Evolutionary conservation across 1,284 basidiomycete species (phyloP).

Genomic region (Puccinia horiana): DNA sequence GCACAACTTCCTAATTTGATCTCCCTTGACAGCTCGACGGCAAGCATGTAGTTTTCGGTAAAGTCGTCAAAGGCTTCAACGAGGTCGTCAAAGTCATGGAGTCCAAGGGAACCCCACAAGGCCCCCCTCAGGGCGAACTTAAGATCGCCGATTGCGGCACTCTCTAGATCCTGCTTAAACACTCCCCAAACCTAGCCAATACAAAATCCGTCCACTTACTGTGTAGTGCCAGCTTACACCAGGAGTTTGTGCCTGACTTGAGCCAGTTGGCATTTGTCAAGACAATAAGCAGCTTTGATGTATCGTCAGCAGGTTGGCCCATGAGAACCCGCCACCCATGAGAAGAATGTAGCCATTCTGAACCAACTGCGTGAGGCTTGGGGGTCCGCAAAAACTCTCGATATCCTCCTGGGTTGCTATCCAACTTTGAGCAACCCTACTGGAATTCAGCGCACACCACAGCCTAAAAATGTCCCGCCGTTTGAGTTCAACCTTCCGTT

Average conservation of each 20-base stretch:
- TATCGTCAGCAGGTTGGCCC: no score
- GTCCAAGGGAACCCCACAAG: constrained; percentile 54
- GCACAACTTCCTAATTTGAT: not conserved
- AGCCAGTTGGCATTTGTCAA: not conserved
- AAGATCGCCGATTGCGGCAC: constrained; percentile 57
- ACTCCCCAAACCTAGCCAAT: not conserved
- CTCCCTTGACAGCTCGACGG: constrained; percentile 51
- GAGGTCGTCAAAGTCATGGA: constrained; percentile 57
- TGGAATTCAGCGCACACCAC: no score
- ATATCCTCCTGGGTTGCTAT: no score
- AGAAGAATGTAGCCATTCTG: no score
- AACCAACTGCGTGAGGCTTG: no score
- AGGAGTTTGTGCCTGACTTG: not conserved
- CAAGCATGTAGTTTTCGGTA: constrained; percentile 57
- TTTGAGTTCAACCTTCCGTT: no score
- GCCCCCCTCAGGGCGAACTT: constrained; percentile 56
- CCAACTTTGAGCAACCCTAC: no score
- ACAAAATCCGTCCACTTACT: not conserved
- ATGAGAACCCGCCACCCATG: no score
- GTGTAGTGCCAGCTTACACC: not conserved
- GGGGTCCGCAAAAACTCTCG: no score
- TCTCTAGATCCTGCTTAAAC: constrained; percentile 48
- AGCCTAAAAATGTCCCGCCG: no score
- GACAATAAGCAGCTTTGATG: no score
- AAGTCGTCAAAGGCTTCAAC: constrained; percentile 56